phyloP scores from a whole-genome alignment of 192 early-diverging fungal species.

The Umbelopsis ramanniana region DNA sequence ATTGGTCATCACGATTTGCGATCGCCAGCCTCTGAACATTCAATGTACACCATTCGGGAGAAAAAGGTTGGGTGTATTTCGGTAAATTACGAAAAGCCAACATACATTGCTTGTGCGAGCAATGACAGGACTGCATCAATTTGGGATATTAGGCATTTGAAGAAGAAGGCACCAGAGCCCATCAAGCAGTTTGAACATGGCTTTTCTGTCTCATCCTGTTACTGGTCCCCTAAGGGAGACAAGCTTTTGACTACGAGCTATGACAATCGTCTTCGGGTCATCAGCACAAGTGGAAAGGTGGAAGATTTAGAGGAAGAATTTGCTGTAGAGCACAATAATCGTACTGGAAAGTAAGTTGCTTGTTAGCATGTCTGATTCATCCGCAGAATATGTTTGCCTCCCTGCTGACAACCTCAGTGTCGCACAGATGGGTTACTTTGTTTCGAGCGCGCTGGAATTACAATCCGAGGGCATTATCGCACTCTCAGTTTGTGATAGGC shows the following conservation, averaged over 20 bases:
- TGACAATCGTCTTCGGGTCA: constrained; percentile 62
- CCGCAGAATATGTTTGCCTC: neutral
- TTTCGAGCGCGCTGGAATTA: constrained; percentile 64
- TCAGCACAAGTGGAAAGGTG: constrained; percentile 18
- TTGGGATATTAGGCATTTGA: constrained; percentile 64
- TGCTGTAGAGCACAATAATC: constrained; percentile 62
- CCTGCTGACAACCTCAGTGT: neutral
- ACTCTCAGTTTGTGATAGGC: constrained; percentile 61
- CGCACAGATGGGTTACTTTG: constrained; percentile 63
- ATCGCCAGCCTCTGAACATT: constrained; percentile 20
- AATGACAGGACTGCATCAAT: constrained; percentile 63
- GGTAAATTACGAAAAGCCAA: constrained; percentile 51
- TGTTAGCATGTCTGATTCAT: neutral
- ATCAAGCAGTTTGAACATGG: constrained; percentile 49
- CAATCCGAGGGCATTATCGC: constrained; percentile 39
- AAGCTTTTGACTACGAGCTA: constrained; percentile 57
- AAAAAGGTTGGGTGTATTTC: constrained; percentile 69
- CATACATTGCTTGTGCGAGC: constrained; percentile 53
- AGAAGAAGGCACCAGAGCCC: constrained; percentile 26
- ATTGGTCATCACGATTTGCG: constrained; percentile 57
- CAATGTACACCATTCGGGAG: constrained; percentile 44
- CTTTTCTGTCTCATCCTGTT: constrained; percentile 63
- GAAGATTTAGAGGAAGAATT: constrained; percentile 19
- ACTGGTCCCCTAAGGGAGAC: constrained; percentile 67
- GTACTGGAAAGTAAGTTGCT: constrained; percentile 52